phyloP scores from a whole-genome alignment of 176 grass and related monocot species.

The Aegilops speltoides region DNA sequence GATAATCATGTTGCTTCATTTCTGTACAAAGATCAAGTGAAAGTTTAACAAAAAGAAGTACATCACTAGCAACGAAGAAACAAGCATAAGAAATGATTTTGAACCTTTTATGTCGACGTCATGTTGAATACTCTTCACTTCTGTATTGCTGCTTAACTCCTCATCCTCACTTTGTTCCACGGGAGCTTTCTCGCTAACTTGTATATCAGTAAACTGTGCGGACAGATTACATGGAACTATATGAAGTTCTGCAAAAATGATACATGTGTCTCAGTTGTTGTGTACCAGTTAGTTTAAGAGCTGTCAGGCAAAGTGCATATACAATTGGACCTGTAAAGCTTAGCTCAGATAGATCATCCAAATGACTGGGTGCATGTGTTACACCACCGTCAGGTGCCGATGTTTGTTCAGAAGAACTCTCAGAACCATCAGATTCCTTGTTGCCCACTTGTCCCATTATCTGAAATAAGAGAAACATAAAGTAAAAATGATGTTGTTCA shows the following conservation, averaged over 20 bases:
- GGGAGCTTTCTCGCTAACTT: not conserved
- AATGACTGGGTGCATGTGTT: conserved; percentile 2
- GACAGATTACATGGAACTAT: conserved; percentile 5
- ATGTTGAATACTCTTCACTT: conserved; percentile 6
- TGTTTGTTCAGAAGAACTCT: conserved; percentile 12
- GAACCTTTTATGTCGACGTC: conserved; percentile 20
- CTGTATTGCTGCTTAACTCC: conserved; percentile 10
- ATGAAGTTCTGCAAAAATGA: conserved; percentile 22
- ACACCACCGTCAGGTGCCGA: conserved; percentile 1
- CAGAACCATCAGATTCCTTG: conserved; percentile 22
- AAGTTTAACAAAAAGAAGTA: not conserved
- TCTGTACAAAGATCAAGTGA: conserved; percentile 36
- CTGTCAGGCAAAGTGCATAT: not conserved
- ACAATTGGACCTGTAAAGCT: conserved; percentile 29
- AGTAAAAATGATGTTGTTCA: not conserved
- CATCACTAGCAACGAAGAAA: conserved; percentile 24
- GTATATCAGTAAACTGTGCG: conserved; percentile 1
- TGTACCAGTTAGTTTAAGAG: not conserved
- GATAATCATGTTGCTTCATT: conserved; percentile 19
- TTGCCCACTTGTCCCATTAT: not conserved
- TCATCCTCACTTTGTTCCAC: conserved; percentile 24
- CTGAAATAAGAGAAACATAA: conserved; percentile 36
- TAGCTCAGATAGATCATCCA: conserved; percentile 25
- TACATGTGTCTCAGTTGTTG: not conserved
- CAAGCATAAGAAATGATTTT: not conserved